Evolutionary conservation across 1,284 basidiomycete species (phyloP), one percentile per base, ranked within the genome.

Genomic region (Athelia sp.): DNA sequence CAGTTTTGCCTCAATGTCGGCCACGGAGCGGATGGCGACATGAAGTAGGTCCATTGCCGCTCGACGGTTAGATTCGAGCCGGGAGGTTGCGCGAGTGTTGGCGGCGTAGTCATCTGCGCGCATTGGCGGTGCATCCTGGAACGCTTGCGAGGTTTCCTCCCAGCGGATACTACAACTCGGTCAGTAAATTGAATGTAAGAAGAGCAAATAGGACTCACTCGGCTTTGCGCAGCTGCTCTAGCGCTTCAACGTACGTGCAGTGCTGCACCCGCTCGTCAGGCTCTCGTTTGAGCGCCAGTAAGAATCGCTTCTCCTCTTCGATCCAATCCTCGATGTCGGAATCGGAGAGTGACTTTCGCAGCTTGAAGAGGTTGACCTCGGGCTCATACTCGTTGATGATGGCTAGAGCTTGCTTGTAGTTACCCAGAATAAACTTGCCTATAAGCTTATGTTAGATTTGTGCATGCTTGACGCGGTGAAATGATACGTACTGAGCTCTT

Each of bases 401-500:
- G 17, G 45, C 18, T 1, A 56, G 45, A 1, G 53, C 52, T 19
- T 62, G 56, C 45, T 54, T 48, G 48, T 56, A 58, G 35, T 60
- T 60, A 17, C 61, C 49, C 22, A 49, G 48, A 3, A 64, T 24
- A 21, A 58, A 58, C 4, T 34, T 47, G 22, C 55, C 56, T 61
- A 42, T 31, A 42, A 31, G 35, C 14, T 4, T 22, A 19, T 19
- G 32, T 45, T 10, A 42, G 17, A 8, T 4, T 21, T 9, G 29
- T 11, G n/a, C n/a, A 21, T 21, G 36, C 36, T 21, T n/a, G 36
- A 40, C 8, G 15, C 36, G 14, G 18, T 3, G 1, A 9, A 23
- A 46, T 29, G 3, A 22, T 9, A 57, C 54, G 4, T 51, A 63
- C 62, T 57, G n/a, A 63, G 50, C 31, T 61, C 58, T 2, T 43